These are phyloP conservation scores for Iberis pinnata DNA, from an alignment of 345 rosid species.

Conservation along the genomic window DNA sequence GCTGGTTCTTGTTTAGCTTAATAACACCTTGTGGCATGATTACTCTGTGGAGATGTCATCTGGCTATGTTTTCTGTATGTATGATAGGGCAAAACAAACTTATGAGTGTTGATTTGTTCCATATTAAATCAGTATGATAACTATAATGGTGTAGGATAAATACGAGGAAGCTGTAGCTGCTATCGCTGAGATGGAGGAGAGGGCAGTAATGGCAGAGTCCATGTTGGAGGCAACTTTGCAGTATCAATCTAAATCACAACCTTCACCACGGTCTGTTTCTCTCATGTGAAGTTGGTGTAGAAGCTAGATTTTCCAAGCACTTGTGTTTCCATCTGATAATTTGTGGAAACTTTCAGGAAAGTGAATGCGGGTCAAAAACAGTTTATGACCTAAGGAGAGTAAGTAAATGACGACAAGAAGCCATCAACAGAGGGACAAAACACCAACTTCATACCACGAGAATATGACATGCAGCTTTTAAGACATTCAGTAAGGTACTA, in stretches of 20 bases:
- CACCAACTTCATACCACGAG: constrained; percentile 22
- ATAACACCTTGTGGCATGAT: constrained; percentile 3
- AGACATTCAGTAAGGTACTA: too few relatives aligned
- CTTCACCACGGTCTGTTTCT: constrained; percentile 71
- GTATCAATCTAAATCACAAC: constrained; percentile 78
- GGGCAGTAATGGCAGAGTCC: constrained; percentile 94
- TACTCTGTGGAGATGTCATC: background rate
- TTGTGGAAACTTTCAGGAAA: constrained; percentile 36
- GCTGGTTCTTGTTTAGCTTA: constrained; percentile 4
- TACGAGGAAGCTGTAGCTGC: constrained; percentile 70
- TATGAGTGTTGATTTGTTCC: background rate
- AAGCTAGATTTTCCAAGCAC: background rate
- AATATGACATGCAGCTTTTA: constrained; percentile 5
- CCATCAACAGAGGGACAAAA: constrained; percentile 28
- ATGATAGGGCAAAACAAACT: background rate
- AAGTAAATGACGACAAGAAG: too few relatives aligned
- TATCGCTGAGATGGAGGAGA: constrained; percentile 89
- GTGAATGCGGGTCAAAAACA: constrained; percentile 35
- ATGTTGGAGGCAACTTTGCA: constrained; percentile 97
- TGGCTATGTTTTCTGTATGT: background rate
- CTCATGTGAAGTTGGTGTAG: background rate
- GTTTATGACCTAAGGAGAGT: too few relatives aligned
- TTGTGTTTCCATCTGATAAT: constrained; percentile 2
- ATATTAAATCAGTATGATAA: constrained; percentile 1
- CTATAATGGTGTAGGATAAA: constrained; percentile 56